Conservation (phyloP, 2,329 filamentous ascomycete genomes). For the Calonectria honghensis region DNA sequence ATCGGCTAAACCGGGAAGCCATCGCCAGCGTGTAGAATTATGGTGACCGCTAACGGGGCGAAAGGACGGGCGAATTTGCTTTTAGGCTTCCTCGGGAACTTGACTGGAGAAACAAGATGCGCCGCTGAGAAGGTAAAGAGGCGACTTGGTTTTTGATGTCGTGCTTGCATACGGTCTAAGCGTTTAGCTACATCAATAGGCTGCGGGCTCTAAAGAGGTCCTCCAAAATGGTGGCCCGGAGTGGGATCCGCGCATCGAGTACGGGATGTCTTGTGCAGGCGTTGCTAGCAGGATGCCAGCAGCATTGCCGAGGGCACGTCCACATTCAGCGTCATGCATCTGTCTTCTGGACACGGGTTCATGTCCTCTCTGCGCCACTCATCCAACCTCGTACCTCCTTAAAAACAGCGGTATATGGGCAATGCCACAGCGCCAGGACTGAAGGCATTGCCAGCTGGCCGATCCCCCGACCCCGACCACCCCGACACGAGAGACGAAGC, state of each 20-base stretch:
- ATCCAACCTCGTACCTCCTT: background rate
- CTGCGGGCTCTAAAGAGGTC: background rate
- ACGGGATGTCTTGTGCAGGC: background rate
- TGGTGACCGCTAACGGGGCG: constrained; percentile 7
- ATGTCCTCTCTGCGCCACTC: constrained; percentile 4
- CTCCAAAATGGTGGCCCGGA: constrained; percentile 2
- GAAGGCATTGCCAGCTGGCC: background rate
- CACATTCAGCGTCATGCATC: constrained; percentile 8
- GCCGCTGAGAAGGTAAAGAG: background rate
- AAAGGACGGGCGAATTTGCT: constrained; percentile 3
- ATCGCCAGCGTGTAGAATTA: constrained; percentile 14
- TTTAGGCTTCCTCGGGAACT: background rate
- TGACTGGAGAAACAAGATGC: constrained; percentile 3
- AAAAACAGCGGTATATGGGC: constrained; percentile 1
- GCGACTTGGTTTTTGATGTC: constrained; percentile 18
- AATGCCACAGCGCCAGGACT: background rate
- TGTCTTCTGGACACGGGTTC: constrained; percentile 16
- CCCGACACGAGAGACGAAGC: background rate
- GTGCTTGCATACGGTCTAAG: constrained; percentile 9
- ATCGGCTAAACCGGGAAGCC: constrained; percentile 21
- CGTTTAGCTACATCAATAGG: background rate
- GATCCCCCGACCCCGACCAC: background rate
- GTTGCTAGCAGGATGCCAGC: background rate
- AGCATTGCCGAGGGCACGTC: background rate
- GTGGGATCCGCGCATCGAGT: background rate